Conservation (phyloP, 371 early-diverging fungal species). For the Mucor racemosus region DNA sequence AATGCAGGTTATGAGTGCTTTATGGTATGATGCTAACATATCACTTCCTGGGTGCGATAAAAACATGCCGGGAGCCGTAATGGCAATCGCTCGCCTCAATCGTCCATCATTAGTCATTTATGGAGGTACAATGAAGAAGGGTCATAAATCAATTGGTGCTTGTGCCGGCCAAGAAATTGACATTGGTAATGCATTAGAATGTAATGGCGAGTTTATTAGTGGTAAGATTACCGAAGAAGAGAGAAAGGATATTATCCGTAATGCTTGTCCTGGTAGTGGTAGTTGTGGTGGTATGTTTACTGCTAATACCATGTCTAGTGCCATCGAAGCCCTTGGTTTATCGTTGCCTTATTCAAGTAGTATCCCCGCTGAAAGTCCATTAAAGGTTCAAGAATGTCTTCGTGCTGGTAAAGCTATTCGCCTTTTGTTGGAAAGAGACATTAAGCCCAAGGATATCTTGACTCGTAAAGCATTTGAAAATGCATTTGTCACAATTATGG, state of each 20-base stretch:
- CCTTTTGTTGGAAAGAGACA: constrained; percentile 83
- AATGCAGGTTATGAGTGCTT: constrained; percentile 26
- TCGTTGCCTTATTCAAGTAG: constrained; percentile 92
- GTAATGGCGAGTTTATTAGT: constrained; percentile 88
- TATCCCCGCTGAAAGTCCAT: constrained; percentile 83
- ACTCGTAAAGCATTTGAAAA: constrained; percentile 95
- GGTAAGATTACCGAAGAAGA: constrained; percentile 89
- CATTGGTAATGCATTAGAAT: constrained; percentile 93
- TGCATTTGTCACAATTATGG: constrained; percentile 90
- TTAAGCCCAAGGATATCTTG: constrained; percentile 94
- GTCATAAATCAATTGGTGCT: constrained; percentile 60
- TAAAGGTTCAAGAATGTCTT: constrained; percentile 88
- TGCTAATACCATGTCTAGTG: constrained; percentile 96
- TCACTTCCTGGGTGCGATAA: constrained; percentile 84
- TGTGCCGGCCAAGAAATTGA: constrained; percentile 72
- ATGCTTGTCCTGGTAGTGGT: constrained; percentile 95
- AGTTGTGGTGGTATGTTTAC: constrained; percentile 97
- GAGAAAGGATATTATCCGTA: constrained; percentile 79
- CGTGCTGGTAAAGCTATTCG: constrained; percentile 84
- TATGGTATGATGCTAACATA: constrained; percentile 51
- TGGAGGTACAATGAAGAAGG: constrained; percentile 87
- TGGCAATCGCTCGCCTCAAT: constrained; percentile 95
- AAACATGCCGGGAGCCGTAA: constrained; percentile 98
- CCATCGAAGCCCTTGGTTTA: constrained; percentile 97
- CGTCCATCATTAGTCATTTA: constrained; percentile 96